Evolutionary conservation across 768 basidiomycete species (phyloP).

Genomic region (Termitomyces sp.): DNA sequence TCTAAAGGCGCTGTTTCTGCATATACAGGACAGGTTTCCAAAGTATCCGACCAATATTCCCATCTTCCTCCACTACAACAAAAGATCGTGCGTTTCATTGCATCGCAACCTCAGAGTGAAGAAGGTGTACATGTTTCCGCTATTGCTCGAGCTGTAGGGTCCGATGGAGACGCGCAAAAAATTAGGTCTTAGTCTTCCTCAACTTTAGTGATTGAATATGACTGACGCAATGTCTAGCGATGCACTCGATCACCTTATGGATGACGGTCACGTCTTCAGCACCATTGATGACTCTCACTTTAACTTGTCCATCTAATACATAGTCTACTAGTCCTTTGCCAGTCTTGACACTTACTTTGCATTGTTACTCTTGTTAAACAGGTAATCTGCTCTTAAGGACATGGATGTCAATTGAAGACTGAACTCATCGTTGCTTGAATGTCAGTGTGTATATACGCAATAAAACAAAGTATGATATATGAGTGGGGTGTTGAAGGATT

Average conservation of each 20-base stretch:
- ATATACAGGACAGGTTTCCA: conserved; percentile 31
- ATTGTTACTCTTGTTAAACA: not conserved
- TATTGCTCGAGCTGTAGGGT: conserved; percentile 61
- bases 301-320: conserved; percentile 38
- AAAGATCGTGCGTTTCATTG: conserved; percentile 62
- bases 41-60: conserved; percentile 39
- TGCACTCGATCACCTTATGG: conserved; percentile 73
- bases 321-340: not conserved
- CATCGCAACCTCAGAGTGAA: conserved; percentile 33
- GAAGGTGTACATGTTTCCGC: conserved; percentile 74
- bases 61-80: conserved; percentile 56
- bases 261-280: conserved; percentile 73
- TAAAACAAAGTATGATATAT: not conserved
- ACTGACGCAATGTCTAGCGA: conserved; percentile 33
- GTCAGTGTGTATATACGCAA: conserved; percentile 1
- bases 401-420: not conserved
- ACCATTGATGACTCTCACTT: conserved; percentile 83
- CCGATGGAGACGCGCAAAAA: conserved; percentile 39
- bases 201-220: not conserved
- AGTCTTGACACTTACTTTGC: not conserved
- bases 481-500: not conserved
- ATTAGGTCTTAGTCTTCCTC: conserved; percentile 48
- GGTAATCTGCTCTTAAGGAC: not conserved
- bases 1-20: conserved; percentile 25
- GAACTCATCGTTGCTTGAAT: not conserved